Evolutionary conservation across 495 filamentous ascomycete species (phyloP).

Genomic region (Aspergillus conjunctus): DNA sequence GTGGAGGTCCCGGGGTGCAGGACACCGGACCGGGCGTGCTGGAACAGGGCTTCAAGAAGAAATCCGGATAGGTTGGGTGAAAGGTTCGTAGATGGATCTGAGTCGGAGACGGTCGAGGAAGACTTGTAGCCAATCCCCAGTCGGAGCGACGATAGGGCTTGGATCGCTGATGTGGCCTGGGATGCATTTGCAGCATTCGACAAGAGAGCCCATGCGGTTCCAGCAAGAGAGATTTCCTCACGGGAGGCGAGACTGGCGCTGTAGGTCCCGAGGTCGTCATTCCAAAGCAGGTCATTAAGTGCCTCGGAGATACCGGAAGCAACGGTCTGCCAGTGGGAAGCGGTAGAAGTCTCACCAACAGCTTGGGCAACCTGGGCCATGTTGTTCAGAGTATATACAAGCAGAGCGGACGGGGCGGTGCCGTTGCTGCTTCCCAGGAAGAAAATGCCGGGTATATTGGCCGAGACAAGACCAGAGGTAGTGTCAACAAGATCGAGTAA

Average conservation of each 20-base stretch:
- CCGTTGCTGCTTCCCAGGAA: conserved; percentile 14
- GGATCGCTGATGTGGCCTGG: conserved; percentile 10
- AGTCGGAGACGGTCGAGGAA: conserved; percentile 13
- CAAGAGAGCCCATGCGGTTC: conserved; percentile 9
- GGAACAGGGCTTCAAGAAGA: conserved; percentile 28
- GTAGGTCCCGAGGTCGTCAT: conserved; percentile 1
- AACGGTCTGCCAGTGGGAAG: background rate
- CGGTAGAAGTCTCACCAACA: conserved; percentile 5
- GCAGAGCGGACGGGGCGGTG: conserved; percentile 11
- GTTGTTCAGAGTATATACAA: conserved; percentile 8
- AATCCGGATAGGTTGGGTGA: conserved; percentile 35
- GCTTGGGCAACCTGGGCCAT: conserved; percentile 2
- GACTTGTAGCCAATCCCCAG: conserved; percentile 25
- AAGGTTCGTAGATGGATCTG: conserved; percentile 21
- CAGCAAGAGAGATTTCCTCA: conserved; percentile 6
- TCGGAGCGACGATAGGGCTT: conserved; percentile 9
- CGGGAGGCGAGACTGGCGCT: background rate
- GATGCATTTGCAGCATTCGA: conserved; percentile 1
- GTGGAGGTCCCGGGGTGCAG: background rate
- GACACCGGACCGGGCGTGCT: background rate
- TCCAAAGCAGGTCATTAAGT: conserved; percentile 14
- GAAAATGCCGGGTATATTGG: conserved; percentile 13
- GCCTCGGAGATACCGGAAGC: conserved; percentile 1
- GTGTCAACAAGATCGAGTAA: conserved; percentile 19
- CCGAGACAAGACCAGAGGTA: conserved; percentile 22